phyloP scores from a whole-genome alignment of 176 grass and related monocot genomes.

The Cenchrus fungigraminus region DNA sequence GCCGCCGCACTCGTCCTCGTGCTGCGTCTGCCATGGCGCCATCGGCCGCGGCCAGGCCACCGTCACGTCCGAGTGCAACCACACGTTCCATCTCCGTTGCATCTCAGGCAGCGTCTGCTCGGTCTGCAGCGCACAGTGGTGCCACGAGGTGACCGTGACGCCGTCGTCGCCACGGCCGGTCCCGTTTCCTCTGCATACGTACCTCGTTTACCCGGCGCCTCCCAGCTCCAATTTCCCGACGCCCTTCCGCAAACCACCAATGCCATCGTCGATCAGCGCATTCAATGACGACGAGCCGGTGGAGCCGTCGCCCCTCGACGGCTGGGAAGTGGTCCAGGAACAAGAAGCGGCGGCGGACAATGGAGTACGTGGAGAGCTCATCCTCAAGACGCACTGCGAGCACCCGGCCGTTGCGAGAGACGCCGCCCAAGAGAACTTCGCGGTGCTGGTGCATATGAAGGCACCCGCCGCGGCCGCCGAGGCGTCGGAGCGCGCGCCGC shows the following conservation, averaged over 20 bases:
- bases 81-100: neutral
- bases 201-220: too few species aligned
- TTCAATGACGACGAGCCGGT: neutral
- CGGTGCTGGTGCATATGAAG: constrained; percentile 1
- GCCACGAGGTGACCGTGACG: neutral
- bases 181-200: neutral
- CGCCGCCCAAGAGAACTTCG: neutral
- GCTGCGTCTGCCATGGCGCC: neutral
- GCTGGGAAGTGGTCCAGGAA: neutral
- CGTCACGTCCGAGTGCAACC: neutral
- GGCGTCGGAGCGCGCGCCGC: neutral
- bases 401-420: neutral
- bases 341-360: neutral
- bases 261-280: neutral
- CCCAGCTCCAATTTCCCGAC: neutral
- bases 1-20: neutral
- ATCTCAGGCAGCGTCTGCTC: constrained; percentile 4
- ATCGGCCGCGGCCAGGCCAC: neutral
- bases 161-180: neutral
- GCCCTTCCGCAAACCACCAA: neutral
- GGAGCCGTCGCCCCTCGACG: neutral
- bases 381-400: constrained; percentile 11
- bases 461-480: neutral
- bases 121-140: neutral
- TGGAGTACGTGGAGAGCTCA: neutral